phyloP scores from a whole-genome alignment of 225 moss, liverwort and hornwort genomes.

The Bryoerythrophyllum caledonicum region DNA sequence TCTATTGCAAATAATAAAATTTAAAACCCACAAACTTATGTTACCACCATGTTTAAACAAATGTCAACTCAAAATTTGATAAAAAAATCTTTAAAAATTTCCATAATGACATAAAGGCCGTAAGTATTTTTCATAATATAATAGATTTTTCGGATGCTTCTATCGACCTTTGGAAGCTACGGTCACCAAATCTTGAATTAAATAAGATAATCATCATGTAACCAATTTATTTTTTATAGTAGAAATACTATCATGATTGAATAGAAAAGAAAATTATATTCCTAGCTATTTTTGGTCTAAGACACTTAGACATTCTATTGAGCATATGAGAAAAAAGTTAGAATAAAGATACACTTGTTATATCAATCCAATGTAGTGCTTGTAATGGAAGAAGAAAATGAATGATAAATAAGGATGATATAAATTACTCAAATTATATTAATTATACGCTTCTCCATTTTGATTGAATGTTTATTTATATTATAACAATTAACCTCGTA shows the following conservation, averaged over 20 bases:
- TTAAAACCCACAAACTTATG: neutral
- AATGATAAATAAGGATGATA: neutral
- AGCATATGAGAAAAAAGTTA: neutral
- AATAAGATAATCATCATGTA: fast-evolving
- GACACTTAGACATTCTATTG: fast-evolving
- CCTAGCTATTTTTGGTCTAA: neutral
- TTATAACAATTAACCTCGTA: neutral
- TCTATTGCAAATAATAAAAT: no score
- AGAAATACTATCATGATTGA: neutral
- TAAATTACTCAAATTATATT: neutral
- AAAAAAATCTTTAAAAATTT: neutral
- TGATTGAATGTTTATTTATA: neutral
- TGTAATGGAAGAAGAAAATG: no score
- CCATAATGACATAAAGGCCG: fast-evolving
- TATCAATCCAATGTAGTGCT: no score
- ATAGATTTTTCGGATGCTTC: neutral
- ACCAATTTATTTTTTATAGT: neutral
- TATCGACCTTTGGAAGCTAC: neutral
- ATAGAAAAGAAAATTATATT: neutral
- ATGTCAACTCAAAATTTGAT: neutral
- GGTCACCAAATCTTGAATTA: fast-evolving
- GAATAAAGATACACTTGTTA: no score
- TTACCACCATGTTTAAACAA: neutral
- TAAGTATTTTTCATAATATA: fast-evolving
- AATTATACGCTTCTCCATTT: neutral